A percentile compares a stretch with the other conserved stretches of the same genome.
Evolutionary conservation across 2,329 filamentous ascomycete species (phyloP).

Genomic region (Rhynchosporium graminicola): DNA sequence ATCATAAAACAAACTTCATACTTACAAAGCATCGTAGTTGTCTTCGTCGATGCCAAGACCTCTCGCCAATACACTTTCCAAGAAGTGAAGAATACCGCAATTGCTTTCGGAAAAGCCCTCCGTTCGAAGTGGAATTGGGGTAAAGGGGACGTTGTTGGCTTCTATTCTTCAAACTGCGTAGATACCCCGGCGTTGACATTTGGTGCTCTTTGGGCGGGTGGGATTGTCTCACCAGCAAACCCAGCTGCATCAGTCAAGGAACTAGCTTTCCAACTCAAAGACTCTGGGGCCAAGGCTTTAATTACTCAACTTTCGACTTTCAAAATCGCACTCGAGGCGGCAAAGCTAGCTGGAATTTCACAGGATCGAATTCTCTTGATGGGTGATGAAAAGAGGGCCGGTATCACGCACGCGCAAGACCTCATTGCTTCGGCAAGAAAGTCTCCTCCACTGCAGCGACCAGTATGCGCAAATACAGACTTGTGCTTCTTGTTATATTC

Average conservation of each 20-base stretch:
- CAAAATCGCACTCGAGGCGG: constrained; percentile 64
- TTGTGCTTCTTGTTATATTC: constrained; percentile 77
- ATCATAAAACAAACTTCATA: not conserved
- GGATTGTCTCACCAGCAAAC: constrained; percentile 79
- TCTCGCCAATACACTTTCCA: constrained; percentile 65
- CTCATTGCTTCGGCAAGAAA: constrained; percentile 33
- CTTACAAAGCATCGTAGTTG: constrained; percentile 7
- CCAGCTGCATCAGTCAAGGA: constrained; percentile 83
- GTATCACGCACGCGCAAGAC: constrained; percentile 12
- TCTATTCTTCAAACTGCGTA: constrained; percentile 82
- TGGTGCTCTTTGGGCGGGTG: constrained; percentile 80
- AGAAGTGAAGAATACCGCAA: constrained; percentile 63
- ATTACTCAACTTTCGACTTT: constrained; percentile 71
- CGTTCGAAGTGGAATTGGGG: constrained; percentile 71
- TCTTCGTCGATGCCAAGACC: constrained; percentile 53
- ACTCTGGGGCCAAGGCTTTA: constrained; percentile 71
- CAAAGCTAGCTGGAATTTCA: constrained; percentile 66
- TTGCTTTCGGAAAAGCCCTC: constrained; percentile 75
- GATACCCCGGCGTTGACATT: constrained; percentile 76
- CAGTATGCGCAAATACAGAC: constrained; percentile 59
- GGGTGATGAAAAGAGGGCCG: constrained; percentile 58
- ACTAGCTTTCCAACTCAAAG: constrained; percentile 76
- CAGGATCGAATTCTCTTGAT: constrained; percentile 72
- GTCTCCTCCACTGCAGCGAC: constrained; percentile 61
- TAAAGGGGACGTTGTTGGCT: constrained; percentile 75